Percentiles rank a stretch among this genome's conserved stretches.
Conservation (phyloP, 1,284 basidiomycete species). For the Apiotrichum mycotoxinovorans region DNA sequence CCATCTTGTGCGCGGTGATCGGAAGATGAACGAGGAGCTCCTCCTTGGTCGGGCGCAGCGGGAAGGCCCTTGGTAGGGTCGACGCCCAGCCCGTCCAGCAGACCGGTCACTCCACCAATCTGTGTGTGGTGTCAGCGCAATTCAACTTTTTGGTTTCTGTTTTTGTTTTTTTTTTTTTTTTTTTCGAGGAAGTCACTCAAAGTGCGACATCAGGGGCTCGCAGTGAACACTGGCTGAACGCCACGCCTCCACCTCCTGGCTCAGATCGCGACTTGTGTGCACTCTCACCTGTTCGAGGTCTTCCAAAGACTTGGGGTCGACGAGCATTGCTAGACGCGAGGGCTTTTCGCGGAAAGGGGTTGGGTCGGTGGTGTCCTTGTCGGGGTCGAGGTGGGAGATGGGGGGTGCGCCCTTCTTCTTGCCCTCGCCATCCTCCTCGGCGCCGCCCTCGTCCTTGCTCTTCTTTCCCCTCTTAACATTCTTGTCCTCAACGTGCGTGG, state of each 20-base stretch:
- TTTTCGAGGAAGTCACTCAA: too few species aligned
- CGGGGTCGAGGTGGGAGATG: slow-evolving; percentile 45
- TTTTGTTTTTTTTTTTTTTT: too few species aligned
- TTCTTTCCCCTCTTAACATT: slow-evolving; percentile 8
- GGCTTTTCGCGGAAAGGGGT: slow-evolving; percentile 70
- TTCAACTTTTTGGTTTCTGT: too few species aligned
- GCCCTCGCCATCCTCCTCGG: slow-evolving; percentile 21
- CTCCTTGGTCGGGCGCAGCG: slow-evolving; percentile 21
- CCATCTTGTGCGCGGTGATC: slow-evolving; percentile 41
- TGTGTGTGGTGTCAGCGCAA: neutral
- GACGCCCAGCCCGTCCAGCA: slow-evolving; percentile 74
- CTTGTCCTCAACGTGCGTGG: neutral
- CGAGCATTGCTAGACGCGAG: slow-evolving; percentile 71
- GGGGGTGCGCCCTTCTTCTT: slow-evolving; percentile 32
- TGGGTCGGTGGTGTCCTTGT: slow-evolving; percentile 63
- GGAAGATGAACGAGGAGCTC: slow-evolving; percentile 22
- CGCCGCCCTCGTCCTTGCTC: slow-evolving; percentile 23
- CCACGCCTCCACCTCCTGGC: neutral
- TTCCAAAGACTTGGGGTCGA: slow-evolving; percentile 71
- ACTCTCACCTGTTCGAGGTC: slow-evolving; percentile 64
- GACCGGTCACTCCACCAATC: slow-evolving; percentile 68
- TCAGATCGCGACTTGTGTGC: neutral
- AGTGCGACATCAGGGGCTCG: neutral
- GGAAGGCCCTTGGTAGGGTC: slow-evolving; percentile 58
- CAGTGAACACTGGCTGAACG: neutral